Base-by-base conservation (phyloP, 148 eudicot species). In the Fagopyrum homotropicum region DNA sequence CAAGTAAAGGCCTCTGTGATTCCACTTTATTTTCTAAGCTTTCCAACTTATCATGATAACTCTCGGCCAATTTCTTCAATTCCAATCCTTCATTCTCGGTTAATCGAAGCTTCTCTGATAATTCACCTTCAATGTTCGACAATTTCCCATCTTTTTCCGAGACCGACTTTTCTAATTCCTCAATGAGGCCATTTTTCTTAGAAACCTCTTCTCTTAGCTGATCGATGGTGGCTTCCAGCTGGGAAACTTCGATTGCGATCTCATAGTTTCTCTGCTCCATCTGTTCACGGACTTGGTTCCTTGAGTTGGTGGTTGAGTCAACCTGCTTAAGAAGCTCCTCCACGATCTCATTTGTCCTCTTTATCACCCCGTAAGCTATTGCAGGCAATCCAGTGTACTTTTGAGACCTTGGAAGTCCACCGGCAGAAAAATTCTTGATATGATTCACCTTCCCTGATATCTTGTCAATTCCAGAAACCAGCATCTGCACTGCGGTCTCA, bases 241-340 rank as follows among this genome's bases (percentile, higher is more conserved):
- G 86, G 6, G 99, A 95, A 72, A 95, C 94, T 77, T 95, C 98
- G 45, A 95, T 95, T 5, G 98, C 98, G 80, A 92, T 92, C 84
- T 92, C 98, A 56, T 92, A 95, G 83, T 86, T 92, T 81, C 97
- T 81, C 56, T 95, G 97, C 74, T 95, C 97, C 77, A 95, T 77
- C 81, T 76, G 83, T 76, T 83, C 93, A 30, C 97, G 79, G 12
- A 91, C 96, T 81, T 95, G 92, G 72, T 92, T 84, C 77, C 93
- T 89, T 19, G 88, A 80, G 80, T 89, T 92, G 10, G 79, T 48
- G 3, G 86, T 80, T 74, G 73, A 74, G 6, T 92, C 96, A 78
- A 89, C 71, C 83, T 90, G 92, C 52, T 77, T 85, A 73, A 95
- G 61, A 73, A 87, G 85, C 93, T 89, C 98, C 80, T 95, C 98